These are phyloP conservation scores for Tolypocladium album DNA, from an alignment of 2,329 filamentous ascomycete species.

Conservation along the genomic window DNA sequence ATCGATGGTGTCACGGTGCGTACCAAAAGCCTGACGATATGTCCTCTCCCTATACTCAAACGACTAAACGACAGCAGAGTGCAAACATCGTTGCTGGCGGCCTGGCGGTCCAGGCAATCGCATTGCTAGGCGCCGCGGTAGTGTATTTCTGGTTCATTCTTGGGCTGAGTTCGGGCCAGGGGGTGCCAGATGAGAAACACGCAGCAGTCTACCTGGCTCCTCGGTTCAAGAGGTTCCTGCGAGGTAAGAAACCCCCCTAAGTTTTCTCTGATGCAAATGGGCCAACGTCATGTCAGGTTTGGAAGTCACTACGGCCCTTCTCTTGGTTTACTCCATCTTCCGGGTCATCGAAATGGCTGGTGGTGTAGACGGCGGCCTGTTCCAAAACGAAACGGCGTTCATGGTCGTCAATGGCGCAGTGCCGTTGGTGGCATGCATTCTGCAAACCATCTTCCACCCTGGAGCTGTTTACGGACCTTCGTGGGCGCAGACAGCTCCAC, in stretches of 20 bases:
- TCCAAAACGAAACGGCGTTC: constrained; percentile 25
- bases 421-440: constrained; percentile 23
- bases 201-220: constrained; percentile 28
- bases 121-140: constrained; percentile 26
- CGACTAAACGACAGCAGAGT: constrained; percentile 21
- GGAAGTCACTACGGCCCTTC: constrained; percentile 23
- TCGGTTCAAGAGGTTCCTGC: constrained; percentile 31
- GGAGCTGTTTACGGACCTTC: constrained; percentile 26
- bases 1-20: constrained; percentile 23
- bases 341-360: constrained; percentile 27
- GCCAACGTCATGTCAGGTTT: constrained; percentile 16
- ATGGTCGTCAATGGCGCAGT: constrained; percentile 30
- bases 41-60: constrained; percentile 6
- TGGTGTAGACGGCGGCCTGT: constrained; percentile 21
- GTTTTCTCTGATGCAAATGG: neutral
- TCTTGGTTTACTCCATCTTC: constrained; percentile 30
- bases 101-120: constrained; percentile 30
- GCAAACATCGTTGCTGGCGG: constrained; percentile 30
- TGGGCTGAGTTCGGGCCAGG: constrained; percentile 23
- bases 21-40: neutral
- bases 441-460: constrained; percentile 26
- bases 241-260: constrained; percentile 22
- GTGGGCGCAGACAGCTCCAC: constrained; percentile 29
- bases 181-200: constrained; percentile 26
- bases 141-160: constrained; percentile 30